Evolutionary conservation across 768 basidiomycete species (phyloP).

Genomic region (Russula ochroleuca): DNA sequence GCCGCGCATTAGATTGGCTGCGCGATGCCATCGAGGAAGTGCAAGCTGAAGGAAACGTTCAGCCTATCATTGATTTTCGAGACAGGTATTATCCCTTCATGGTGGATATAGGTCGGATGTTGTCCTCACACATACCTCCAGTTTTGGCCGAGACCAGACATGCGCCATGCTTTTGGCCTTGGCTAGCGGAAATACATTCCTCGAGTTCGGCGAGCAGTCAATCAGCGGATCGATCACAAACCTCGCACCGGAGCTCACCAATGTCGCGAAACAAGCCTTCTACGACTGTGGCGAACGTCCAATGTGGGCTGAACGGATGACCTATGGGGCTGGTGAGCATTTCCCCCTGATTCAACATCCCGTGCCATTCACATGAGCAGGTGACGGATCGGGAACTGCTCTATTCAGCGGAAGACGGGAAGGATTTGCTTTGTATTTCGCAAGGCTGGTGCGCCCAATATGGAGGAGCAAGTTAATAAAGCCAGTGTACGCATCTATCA

Average conservation of each 20-base stretch:
- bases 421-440: conserved; percentile 82
- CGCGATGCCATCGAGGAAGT: conserved; percentile 77
- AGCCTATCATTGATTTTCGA: conserved; percentile 78
- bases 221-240: conserved; percentile 45
- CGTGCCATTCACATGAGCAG: conserved; percentile 1
- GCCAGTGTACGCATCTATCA: conserved; percentile 43
- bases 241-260: conserved; percentile 57
- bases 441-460: conserved; percentile 77
- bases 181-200: conserved; percentile 77
- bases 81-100: conserved; percentile 47
- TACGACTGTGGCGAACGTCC: conserved; percentile 84
- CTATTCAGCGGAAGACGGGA: conserved; percentile 86
- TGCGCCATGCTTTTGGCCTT: conserved; percentile 89
- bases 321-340: conserved; percentile 64
- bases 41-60: conserved; percentile 68
- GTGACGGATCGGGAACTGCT: conserved; percentile 52
- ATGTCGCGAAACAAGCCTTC: conserved; percentile 77
- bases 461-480: conserved; percentile 82
- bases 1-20: conserved; percentile 81
- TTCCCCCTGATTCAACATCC: not conserved
- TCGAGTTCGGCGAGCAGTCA: conserved; percentile 54
- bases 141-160: conserved; percentile 88
- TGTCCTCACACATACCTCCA: conserved; percentile 33
- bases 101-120: conserved; percentile 7
- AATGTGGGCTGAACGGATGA: conserved; percentile 73